These are phyloP conservation scores for Clohesyomyces aquaticus DNA, from an alignment of 495 filamentous ascomycete genomes.

Conservation along the genomic window DNA sequence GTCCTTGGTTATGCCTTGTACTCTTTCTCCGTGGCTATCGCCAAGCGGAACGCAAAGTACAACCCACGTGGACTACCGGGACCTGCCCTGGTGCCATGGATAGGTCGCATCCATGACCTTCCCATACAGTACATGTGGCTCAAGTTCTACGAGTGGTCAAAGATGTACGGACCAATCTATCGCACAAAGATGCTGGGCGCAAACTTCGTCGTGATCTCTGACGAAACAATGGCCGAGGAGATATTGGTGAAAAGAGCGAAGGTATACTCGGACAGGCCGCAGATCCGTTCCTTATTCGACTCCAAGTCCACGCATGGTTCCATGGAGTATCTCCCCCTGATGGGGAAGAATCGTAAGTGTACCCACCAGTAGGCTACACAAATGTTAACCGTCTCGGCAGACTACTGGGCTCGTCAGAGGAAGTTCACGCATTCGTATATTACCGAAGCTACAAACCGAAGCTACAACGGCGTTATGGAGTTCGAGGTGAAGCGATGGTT, in stretches of 20 bases:
- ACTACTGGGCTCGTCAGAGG: conserved; percentile 48
- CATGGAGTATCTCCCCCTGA: conserved; percentile 48
- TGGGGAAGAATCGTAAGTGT: conserved; percentile 46
- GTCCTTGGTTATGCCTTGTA: conserved; percentile 38
- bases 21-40: conserved; percentile 33
- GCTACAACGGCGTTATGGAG: conserved; percentile 46
- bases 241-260: conserved; percentile 47
- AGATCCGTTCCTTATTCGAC: conserved; percentile 45
- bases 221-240: conserved; percentile 50
- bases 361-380: background rate
- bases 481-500: conserved; percentile 48
- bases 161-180: conserved; percentile 50
- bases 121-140: conserved; percentile 47
- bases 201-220: conserved; percentile 45
- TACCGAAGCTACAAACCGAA: conserved; percentile 45
- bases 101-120: conserved; percentile 42
- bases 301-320: conserved; percentile 44
- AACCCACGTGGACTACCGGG: conserved; percentile 37
- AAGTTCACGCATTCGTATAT: conserved; percentile 47
- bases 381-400: conserved; percentile 22
- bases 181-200: conserved; percentile 42
- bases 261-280: conserved; percentile 45
- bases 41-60: conserved; percentile 38
- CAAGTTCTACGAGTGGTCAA: conserved; percentile 50
- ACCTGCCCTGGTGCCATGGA: conserved; percentile 29